Conservation (phyloP, 2,329 filamentous ascomycete species). For the Colletotrichum acutatum region DNA sequence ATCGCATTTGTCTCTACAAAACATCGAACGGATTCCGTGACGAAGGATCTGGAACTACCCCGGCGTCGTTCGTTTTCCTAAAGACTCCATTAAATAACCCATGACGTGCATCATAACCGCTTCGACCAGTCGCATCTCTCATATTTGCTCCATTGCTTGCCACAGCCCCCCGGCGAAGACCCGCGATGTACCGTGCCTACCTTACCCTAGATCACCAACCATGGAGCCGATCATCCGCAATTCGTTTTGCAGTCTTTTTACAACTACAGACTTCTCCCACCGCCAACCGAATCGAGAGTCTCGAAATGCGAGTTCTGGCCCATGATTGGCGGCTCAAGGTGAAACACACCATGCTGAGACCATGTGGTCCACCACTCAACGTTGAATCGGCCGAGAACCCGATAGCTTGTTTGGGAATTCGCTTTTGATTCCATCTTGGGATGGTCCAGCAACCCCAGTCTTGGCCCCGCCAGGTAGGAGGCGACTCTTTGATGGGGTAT, state of each 20-base stretch:
- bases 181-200: not conserved
- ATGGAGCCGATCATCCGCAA: not conserved
- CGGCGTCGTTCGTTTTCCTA: not conserved
- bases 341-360: conserved; percentile 23
- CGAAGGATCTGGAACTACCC: not conserved
- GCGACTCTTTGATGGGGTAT: not conserved
- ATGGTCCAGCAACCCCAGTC: not conserved
- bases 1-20: conserved; percentile 8
- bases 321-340: conserved; percentile 11
- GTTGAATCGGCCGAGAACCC: conserved; percentile 9
- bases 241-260: not conserved
- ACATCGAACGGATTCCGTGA: no score
- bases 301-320: not conserved
- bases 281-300: not conserved
- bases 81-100: not conserved
- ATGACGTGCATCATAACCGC: conserved; percentile 1
- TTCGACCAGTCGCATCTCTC: conserved; percentile 15
- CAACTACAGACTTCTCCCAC: not conserved
- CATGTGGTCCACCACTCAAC: not conserved
- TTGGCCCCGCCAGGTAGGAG: not conserved
- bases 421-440: conserved; percentile 20
- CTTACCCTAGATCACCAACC: not conserved
- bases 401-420: conserved; percentile 4
- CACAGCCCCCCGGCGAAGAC: not conserved
- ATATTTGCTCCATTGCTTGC: not conserved